Conservation (phyloP, 2,329 filamentous ascomycete genomes). For the Coniochaeta sp. region DNA sequence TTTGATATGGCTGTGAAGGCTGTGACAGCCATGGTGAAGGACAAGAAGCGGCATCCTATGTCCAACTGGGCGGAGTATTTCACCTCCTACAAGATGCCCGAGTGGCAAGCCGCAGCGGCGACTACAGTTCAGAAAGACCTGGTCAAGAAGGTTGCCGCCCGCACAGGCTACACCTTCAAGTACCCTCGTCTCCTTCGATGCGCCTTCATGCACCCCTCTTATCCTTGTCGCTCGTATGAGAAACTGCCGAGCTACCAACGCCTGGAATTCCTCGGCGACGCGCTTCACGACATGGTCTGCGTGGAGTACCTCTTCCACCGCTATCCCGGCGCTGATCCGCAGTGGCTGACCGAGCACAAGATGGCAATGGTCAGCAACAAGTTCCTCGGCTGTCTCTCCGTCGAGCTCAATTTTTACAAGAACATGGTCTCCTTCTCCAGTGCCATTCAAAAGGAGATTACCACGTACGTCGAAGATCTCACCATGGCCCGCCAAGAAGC, state of each 20-base stretch:
- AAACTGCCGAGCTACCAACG: constrained; percentile 84
- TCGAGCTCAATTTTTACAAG: constrained; percentile 69
- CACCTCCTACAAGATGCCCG: constrained; percentile 57
- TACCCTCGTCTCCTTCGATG: constrained; percentile 72
- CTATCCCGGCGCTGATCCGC: constrained; percentile 75
- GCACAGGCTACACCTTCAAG: constrained; percentile 57
- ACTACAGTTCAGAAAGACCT: constrained; percentile 65
- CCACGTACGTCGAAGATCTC: constrained; percentile 52
- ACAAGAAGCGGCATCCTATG: constrained; percentile 59
- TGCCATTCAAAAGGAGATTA: constrained; percentile 35
- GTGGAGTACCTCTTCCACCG: constrained; percentile 75
- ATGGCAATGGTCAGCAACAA: constrained; percentile 99
- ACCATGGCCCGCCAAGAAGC: constrained; percentile 29
- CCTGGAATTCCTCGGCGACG: constrained; percentile 86
- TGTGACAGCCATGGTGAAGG: constrained; percentile 64
- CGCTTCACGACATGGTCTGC: constrained; percentile 78
- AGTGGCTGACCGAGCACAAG: constrained; percentile 98
- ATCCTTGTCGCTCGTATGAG: constrained; percentile 60
- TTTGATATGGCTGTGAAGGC: constrained; percentile 55
- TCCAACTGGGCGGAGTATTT: constrained; percentile 67
- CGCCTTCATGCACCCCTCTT: constrained; percentile 84
- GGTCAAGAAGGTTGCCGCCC: constrained; percentile 53
- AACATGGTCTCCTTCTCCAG: constrained; percentile 56
- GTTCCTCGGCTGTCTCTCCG: constrained; percentile 77
- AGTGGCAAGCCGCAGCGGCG: constrained; percentile 57